Evolutionary conservation across 495 filamentous ascomycete species (phyloP), one percentile per base, ranked within the genome.

Genomic region (Saxophila tyrrhenica): DNA sequence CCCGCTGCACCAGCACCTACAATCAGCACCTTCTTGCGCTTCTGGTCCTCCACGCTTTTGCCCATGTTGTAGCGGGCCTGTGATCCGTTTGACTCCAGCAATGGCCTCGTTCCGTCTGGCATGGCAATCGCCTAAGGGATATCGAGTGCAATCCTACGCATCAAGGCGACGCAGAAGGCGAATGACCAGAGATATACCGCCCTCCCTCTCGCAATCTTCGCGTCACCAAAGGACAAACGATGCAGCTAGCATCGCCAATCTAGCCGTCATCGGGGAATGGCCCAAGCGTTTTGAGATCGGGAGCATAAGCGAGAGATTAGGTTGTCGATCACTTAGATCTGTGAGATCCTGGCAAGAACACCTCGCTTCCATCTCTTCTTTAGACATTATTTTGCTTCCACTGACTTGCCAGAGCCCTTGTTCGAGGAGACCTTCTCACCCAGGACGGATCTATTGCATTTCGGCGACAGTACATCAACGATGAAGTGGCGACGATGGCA

Each of bases 1-100:
- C 68, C 67, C 22, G 69, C 65, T 58, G 69, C 69, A 17, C 69
- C 69, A 49, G 69, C 67, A 17, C 69, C 69, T 0, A 71, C 69
- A 16, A 71, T 62, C 5, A 71, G 54, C 38, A 71, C 67, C 10
- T 52, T 57, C 58, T 71, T 71, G 23, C 57, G 54, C 48, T 52
- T 49, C 48, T 60, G 60, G 22, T 54, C 43, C 48, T 64, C 62
- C 46, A 62, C 29, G 17, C 38, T 50, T 21, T 55, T 60, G 0
- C 41, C 50, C 59, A 62, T 62, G 53, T 60, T 57, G 60, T 56
- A 62, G 16, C 59, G 62, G 0, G 55, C 48, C 32, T 48, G 48
- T 10, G 58, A 64, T 47, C 55, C 50, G 20, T 57, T 21, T 17
- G 61, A 60, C 20, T 41, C 19, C 3, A 63, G 51, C 32, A 60